Base-by-base conservation (phyloP, 495 filamentous ascomycete genomes). In the Choiromyces venosus region DNA sequence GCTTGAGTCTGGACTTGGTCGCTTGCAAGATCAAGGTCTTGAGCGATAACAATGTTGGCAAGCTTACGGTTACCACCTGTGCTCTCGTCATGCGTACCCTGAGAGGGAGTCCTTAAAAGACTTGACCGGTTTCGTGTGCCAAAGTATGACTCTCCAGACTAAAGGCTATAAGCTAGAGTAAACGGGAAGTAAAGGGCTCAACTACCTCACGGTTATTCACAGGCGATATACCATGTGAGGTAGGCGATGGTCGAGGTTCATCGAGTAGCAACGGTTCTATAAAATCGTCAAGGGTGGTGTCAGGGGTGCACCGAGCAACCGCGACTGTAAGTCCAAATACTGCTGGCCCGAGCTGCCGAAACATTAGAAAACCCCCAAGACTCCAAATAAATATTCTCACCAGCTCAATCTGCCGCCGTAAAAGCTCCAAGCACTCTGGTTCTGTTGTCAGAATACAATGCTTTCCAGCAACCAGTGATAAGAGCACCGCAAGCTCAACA, bases 361-460 rank as follows among this genome's bases (percentile, higher is more conserved):
- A 37, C 40, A 36, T 61, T 6, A 61, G 52, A 33, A 33, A 61
- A 7, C 1, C 52, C 52, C 52, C 52, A 33, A 33, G 25, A 33
- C 25, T 18, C 33, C 25, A 29, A 25, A 25, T 64, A 42, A 68
- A 37, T 19, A 70, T n/a, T n/a, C 78, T 38, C 84, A 93, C 91
- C 82, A 94, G 83, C 73, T 88, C 86, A 33, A 97, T 84, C 80
- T 97, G 92, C 56, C 89, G 84, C 56, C 88, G 86, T 38, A 96
- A 83, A 72, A 88, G 85, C 80, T 91, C 84, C 64, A 94, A 80
- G 70, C 83, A 84, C 39, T 86, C 83, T 35, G 84, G 82, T 14
- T 90, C 89, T 56, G 91, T 91, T 82, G 91, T 89, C 79, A 98
- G 88, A 72, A 97, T 89, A 82, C 93, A 97, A 80, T 98, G 94